Percentiles rank a stretch among this genome's conserved stretches.
phyloP scores from a whole-genome alignment of 306 rosid genomes.

The Hippophae gyantsensis region DNA sequence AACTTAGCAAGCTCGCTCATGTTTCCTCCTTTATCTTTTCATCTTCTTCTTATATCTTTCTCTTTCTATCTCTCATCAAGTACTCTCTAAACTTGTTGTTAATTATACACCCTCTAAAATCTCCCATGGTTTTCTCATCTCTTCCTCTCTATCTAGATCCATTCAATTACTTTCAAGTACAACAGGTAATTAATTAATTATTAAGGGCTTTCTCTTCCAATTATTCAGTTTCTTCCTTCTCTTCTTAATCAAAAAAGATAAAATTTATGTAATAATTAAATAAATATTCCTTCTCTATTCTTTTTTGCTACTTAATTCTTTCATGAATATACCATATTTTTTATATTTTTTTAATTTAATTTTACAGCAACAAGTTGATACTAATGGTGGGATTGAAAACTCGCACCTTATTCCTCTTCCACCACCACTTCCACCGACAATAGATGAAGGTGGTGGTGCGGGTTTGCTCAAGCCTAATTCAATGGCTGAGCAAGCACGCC shows the following conservation, averaged over 20 bases:
- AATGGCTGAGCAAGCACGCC: slow-evolving; percentile 63
- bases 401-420: slow-evolving; percentile 23
- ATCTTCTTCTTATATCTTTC: slow-evolving; percentile 32
- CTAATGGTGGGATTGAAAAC: slow-evolving; percentile 23
- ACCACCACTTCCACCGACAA: slow-evolving; percentile 12
- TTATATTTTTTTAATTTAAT: slow-evolving; percentile 5
- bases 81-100: neutral
- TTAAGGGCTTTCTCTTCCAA: slow-evolving; percentile 11
- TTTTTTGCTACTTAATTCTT: slow-evolving; percentile 24
- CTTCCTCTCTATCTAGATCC: slow-evolving; percentile 77
- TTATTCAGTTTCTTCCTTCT: slow-evolving; percentile 2
- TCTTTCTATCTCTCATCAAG: slow-evolving; percentile 21
- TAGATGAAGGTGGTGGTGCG: slow-evolving; percentile 14
- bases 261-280: slow-evolving; percentile 19
- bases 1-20: slow-evolving; percentile 7
- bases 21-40: slow-evolving; percentile 61
- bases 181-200: neutral
- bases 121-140: slow-evolving; percentile 82
- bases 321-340: slow-evolving; percentile 56
- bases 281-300: slow-evolving; percentile 17
- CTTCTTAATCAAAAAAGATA: slow-evolving; percentile 50
- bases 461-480: slow-evolving; percentile 51
- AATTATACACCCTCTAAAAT: slow-evolving; percentile 27
- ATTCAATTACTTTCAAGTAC: slow-evolving; percentile 77
- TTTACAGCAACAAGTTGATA: slow-evolving; percentile 10